Conservation (phyloP, 495 filamentous ascomycete genomes). For the Xylaria castorea region DNA sequence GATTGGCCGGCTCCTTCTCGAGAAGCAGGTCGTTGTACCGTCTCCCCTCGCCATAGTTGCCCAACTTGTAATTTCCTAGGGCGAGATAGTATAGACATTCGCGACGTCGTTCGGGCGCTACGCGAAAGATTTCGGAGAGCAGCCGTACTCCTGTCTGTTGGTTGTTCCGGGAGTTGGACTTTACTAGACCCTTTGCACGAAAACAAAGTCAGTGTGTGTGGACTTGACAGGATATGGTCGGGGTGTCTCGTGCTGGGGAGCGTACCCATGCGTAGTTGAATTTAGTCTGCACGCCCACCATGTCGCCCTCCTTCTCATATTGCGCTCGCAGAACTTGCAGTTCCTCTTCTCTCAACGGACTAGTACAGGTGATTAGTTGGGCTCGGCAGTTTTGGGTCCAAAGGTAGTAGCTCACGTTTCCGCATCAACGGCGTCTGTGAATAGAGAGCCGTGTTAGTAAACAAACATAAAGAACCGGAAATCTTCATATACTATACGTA, state of each 20-base stretch:
- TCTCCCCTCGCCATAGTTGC: slow-evolving; percentile 93
- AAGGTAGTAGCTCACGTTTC: slow-evolving; percentile 70
- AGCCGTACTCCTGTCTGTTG: slow-evolving; percentile 96
- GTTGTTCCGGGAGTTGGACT: slow-evolving; percentile 79
- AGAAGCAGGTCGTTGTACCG: slow-evolving; percentile 92
- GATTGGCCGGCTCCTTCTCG: slow-evolving; percentile 85
- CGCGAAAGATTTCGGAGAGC: slow-evolving; percentile 95
- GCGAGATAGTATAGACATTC: slow-evolving; percentile 99
- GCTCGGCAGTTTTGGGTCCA: neutral
- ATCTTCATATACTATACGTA: slow-evolving; percentile 49
- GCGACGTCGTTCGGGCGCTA: slow-evolving; percentile 84
- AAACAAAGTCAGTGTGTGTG: slow-evolving; percentile 21
- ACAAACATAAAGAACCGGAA: neutral
- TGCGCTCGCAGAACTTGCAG: slow-evolving; percentile 89
- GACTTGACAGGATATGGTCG: neutral
- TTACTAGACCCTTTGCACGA: slow-evolving; percentile 80
- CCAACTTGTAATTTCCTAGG: slow-evolving; percentile 95
- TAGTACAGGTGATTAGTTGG: slow-evolving; percentile 42
- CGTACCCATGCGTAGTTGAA: slow-evolving; percentile 99
- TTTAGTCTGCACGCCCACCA: slow-evolving; percentile 96
- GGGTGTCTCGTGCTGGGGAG: slow-evolving; percentile 7
- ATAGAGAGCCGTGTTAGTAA: slow-evolving; percentile 30
- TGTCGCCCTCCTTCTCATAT: slow-evolving; percentile 95
- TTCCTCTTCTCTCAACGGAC: slow-evolving; percentile 86
- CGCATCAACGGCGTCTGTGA: slow-evolving; percentile 91